Evolutionary conservation across 1,284 basidiomycete species (phyloP).

Genomic region (Albatrellus sp.): DNA sequence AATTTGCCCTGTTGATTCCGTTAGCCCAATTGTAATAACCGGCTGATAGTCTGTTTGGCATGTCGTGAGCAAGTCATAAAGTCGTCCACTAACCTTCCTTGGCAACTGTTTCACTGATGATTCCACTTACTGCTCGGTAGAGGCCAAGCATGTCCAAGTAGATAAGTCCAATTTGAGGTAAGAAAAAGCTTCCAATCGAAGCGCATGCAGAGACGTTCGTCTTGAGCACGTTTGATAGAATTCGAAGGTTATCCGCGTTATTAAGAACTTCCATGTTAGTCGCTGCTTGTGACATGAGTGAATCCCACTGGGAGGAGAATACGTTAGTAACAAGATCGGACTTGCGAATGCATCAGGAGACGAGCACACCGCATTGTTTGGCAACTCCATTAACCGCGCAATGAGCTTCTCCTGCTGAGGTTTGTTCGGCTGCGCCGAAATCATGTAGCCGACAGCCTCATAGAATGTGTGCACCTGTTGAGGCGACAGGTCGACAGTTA

Average conservation of each 20-base stretch:
- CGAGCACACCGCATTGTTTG: slow-evolving; percentile 74
- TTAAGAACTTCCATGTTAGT: slow-evolving; percentile 89
- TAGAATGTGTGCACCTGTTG: slow-evolving; percentile 97
- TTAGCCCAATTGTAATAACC: background rate
- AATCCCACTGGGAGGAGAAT: slow-evolving; percentile 70
- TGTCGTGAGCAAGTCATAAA: background rate
- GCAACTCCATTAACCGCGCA: slow-evolving; percentile 91
- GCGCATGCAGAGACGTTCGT: slow-evolving; percentile 98
- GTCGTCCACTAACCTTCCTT: slow-evolving; percentile 52
- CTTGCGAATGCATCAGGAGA: background rate
- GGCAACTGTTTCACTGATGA: slow-evolving; percentile 90
- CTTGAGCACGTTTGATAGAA: slow-evolving; percentile 94
- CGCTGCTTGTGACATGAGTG: slow-evolving; percentile 91
- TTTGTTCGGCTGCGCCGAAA: slow-evolving; percentile 97
- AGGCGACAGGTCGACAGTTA: slow-evolving; percentile 91
- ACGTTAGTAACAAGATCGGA: background rate
- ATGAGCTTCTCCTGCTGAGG: slow-evolving; percentile 95
- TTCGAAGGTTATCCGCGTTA: slow-evolving; percentile 92
- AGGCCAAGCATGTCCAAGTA: slow-evolving; percentile 98
- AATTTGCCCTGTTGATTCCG: slow-evolving; percentile 50
- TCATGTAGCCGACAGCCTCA: slow-evolving; percentile 99
- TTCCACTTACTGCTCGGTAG: slow-evolving; percentile 96
- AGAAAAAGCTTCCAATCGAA: slow-evolving; percentile 94
- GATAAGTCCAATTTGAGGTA: slow-evolving; percentile 91
- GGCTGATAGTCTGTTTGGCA: no score